A percentile compares a stretch with the other conserved stretches of the same genome.
Evolutionary conservation across 2,329 filamentous ascomycete species (phyloP).

Genomic region (Harringtonia lauricola): DNA sequence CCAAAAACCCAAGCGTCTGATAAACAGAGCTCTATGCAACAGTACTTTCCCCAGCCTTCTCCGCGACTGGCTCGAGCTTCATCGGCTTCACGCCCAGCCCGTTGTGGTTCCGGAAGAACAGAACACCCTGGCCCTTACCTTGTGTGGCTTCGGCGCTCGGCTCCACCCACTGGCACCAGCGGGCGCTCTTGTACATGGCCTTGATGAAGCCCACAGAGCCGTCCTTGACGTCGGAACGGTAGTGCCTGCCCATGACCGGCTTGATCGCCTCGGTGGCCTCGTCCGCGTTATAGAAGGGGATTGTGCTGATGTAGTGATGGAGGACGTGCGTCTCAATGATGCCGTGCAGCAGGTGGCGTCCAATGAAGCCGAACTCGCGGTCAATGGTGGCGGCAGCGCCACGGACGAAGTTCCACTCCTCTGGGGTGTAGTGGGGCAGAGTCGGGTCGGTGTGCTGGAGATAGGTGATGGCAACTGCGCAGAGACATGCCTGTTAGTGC

Average conservation of each 20-base stretch:
- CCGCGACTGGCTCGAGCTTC: conserved; percentile 5
- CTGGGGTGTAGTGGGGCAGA: conserved; percentile 78
- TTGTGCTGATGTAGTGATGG: conserved; percentile 91
- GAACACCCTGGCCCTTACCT: conserved; percentile 73
- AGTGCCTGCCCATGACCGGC: conserved; percentile 89
- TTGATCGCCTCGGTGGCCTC: conserved; percentile 32
- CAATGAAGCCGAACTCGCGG: conserved; percentile 92
- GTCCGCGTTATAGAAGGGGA: conserved; percentile 41
- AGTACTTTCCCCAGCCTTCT: too few species aligned
- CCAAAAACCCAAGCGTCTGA: too few species aligned
- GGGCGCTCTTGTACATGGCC: conserved; percentile 68
- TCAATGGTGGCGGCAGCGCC: conserved; percentile 92
- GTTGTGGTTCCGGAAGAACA: conserved; percentile 95
- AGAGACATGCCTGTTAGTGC: background rate
- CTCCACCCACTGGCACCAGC: conserved; percentile 97
- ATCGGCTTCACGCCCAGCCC: conserved; percentile 54
- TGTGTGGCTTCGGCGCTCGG: conserved; percentile 67
- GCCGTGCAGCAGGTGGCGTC: conserved; percentile 78
- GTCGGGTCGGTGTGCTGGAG: conserved; percentile 92
- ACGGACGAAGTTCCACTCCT: conserved; percentile 84
- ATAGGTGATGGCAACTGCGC: conserved; percentile 82
- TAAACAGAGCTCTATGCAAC: too few species aligned
- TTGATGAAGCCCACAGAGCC: conserved; percentile 75
- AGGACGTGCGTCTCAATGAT: conserved; percentile 96
- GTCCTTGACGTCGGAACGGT: conserved; percentile 69